Base-by-base conservation (phyloP, 306 rosid genomes). In the Ormosia semicastrata region DNA sequence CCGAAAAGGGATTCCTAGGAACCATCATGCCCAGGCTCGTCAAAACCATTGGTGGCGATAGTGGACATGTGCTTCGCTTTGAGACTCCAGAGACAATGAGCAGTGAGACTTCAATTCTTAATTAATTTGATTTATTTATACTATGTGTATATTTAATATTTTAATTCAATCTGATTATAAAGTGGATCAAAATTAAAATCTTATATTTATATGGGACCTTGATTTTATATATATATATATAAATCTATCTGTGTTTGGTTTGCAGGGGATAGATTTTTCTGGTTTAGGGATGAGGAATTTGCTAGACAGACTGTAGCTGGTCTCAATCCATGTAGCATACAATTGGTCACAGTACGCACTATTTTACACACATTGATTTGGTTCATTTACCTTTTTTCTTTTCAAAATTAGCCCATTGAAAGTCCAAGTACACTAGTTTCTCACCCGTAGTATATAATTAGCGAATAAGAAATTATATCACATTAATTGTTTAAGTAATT, bases 291-390 rank as follows among this genome's bases (percentile, higher is more conserved):
- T 64, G 92, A 81, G 44, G 96, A 93, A 79, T 93, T 91, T 81
- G 92, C 76, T 17, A 88, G 98, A 80, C 98, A 93, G 72, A 93
- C 98, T 43, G 87, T 93, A 56, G 89, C 96, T 5, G 98, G 98
- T 67, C 93, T 93, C 82, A 91, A 93, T 75, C 98, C 98, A 2
- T 84, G 0, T n/a, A 82, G 91, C 77, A 81, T 93, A 62, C 65
- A 43, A 66, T 82, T 87, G 84, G 91, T 93, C 78, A 88, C 50
- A 83, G 97, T 91, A 80, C 46, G 76, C 3, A 54, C 34, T 39
- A 2, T 37, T 63, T 18, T 78, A 53, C 29, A 57, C 58, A 84
- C 43, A 71, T 43, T 14, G 24, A 49, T 17, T 67, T 10, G 0
- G 14, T 24, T 29, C 1, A 53, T 53, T 15, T n/a, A 53, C 10